Percentiles rank a stretch among this genome's conserved stretches.
Conservation (phyloP, 2,329 filamentous ascomycete species). For the Incumbomyces delicatus region DNA sequence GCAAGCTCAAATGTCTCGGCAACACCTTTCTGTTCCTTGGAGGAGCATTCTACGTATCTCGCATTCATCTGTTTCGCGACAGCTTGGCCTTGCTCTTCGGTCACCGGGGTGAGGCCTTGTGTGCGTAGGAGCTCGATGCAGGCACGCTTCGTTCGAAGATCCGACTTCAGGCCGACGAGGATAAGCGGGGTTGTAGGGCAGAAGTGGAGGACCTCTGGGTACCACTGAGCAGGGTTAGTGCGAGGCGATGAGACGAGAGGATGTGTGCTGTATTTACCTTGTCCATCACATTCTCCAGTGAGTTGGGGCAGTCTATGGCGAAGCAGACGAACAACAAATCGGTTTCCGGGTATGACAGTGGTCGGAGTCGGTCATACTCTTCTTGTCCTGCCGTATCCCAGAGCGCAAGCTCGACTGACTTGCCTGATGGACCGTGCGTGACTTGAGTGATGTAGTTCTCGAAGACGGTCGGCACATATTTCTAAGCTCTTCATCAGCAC, state of each 20-base stretch:
- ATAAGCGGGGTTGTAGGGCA: slow-evolving; percentile 94
- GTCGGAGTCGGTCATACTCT: slow-evolving; percentile 92
- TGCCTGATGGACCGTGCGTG: slow-evolving; percentile 74
- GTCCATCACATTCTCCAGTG: slow-evolving; percentile 95
- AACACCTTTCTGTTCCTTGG: slow-evolving; percentile 92
- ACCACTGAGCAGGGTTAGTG: slow-evolving; percentile 58
- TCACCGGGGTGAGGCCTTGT: slow-evolving; percentile 91
- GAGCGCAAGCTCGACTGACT: slow-evolving; percentile 89
- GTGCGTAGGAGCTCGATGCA: slow-evolving; percentile 99
- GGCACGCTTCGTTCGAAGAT: slow-evolving; percentile 87
- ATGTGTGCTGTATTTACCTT: slow-evolving; percentile 55
- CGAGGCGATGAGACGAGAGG: slow-evolving; percentile 5
- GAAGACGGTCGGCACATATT: slow-evolving; percentile 99
- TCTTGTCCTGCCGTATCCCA: slow-evolving; percentile 99
- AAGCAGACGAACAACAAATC: slow-evolving; percentile 98
- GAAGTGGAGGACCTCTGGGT: slow-evolving; percentile 97
- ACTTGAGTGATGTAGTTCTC: slow-evolving; percentile 99
- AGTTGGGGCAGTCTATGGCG: slow-evolving; percentile 97
- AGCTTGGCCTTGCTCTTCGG: slow-evolving; percentile 73
- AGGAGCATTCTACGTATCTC: slow-evolving; percentile 95
- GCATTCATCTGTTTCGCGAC: slow-evolving; percentile 93
- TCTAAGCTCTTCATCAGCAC: slow-evolving; percentile 45
- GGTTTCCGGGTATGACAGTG: slow-evolving; percentile 94
- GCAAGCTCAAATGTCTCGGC: slow-evolving; percentile 93
- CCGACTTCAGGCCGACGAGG: slow-evolving; percentile 91